phyloP scores from a whole-genome alignment of 257 asterid genomes.

The Ocimum tenuiflorum region DNA sequence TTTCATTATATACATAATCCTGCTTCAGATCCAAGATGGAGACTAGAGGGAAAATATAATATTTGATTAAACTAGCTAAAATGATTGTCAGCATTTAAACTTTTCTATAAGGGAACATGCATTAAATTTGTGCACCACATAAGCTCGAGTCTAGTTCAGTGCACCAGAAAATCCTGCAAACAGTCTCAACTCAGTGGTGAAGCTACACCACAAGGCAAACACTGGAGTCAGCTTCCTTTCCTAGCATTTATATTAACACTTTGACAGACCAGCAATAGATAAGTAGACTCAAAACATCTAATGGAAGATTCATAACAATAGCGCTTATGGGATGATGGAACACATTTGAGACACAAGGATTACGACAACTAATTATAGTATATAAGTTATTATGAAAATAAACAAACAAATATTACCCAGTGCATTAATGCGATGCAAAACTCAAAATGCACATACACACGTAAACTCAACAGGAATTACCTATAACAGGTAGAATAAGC shows the following conservation, averaged over 20 bases:
- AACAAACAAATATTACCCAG: not conserved
- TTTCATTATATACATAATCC: not conserved
- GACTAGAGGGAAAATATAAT: not conserved
- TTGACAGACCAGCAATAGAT: not conserved
- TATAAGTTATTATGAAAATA: not conserved
- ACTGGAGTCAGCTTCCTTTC: not conserved
- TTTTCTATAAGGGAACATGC: not conserved
- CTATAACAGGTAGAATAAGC: conserved; percentile 74
- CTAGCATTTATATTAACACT: not conserved
- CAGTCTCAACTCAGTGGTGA: no score
- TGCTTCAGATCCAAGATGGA: not conserved
- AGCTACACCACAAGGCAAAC: not conserved
- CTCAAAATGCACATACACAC: not conserved
- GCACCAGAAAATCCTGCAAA: not conserved
- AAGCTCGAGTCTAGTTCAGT: not conserved
- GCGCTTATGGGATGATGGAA: not conserved
- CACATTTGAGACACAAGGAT: not conserved
- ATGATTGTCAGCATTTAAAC: not conserved
- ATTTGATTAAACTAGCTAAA: not conserved
- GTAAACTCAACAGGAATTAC: conserved; percentile 31
- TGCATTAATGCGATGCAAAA: conserved; percentile 10
- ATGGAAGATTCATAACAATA: not conserved
- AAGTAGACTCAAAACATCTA: not conserved
- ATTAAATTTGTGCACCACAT: not conserved
- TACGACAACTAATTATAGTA: not conserved